Conservation (phyloP, 2,329 filamentous ascomycete genomes). For the Chlorencoelia australis region DNA sequence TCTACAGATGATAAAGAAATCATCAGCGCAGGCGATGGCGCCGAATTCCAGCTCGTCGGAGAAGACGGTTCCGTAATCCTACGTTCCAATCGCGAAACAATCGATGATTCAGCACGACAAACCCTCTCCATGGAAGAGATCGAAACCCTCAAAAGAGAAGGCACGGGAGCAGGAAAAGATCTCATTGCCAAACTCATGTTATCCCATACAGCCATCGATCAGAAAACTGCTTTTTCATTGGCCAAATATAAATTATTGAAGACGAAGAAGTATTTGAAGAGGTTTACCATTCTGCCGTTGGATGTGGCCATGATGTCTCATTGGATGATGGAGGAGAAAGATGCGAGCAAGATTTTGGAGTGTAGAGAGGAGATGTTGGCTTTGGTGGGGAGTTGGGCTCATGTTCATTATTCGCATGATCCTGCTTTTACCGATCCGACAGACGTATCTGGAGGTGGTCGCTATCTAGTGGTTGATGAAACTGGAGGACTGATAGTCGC, state of each 20-base stretch:
- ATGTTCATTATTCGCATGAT: conserved; percentile 56
- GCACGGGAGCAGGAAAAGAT: conserved; percentile 71
- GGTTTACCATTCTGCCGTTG: conserved; percentile 77
- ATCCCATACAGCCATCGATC: conserved; percentile 79
- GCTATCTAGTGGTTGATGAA: conserved; percentile 61
- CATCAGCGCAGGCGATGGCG: conserved; percentile 31
- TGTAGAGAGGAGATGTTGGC: conserved; percentile 75
- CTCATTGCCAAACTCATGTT: conserved; percentile 88
- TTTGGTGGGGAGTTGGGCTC: conserved; percentile 78
- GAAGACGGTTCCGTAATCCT: conserved; percentile 41
- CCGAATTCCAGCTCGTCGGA: conserved; percentile 38
- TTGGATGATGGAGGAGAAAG: conserved; percentile 71
- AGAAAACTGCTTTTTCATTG: conserved; percentile 88
- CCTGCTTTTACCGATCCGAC: conserved; percentile 2
- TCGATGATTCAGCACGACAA: conserved; percentile 59
- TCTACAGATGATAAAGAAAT: conserved; percentile 31
- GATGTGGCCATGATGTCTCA: conserved; percentile 68
- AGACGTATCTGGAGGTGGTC: conserved; percentile 30
- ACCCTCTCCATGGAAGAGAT: conserved; percentile 64
- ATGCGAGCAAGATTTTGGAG: conserved; percentile 73
- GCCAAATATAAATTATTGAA: conserved; percentile 96
- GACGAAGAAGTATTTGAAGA: conserved; percentile 81
- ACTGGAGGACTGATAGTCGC: conserved; percentile 59
- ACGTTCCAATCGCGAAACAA: conserved; percentile 47
- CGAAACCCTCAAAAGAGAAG: conserved; percentile 60